These are phyloP conservation scores for Solanum arcanum DNA, from an alignment of 257 asterid species.

Conservation along the genomic window DNA sequence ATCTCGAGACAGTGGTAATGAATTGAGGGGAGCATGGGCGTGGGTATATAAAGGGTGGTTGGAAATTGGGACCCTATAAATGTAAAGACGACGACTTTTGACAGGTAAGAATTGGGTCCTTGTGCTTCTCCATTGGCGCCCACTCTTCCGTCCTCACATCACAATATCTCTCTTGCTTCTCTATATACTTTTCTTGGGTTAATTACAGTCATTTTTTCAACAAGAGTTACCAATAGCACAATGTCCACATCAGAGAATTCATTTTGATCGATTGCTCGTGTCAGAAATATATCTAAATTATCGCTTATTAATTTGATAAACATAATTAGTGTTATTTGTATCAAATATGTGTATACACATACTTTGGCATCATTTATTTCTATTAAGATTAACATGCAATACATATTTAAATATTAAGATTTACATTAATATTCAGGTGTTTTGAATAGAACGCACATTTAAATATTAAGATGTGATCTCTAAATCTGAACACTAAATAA, in stretches of 20 bases:
- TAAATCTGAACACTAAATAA: no score
- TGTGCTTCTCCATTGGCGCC: neutral
- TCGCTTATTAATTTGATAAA: no score
- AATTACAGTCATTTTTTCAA: neutral
- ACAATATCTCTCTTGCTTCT: neutral
- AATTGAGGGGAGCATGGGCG: constrained; percentile 5
- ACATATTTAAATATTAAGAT: no score
- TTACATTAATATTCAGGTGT: accelerated
- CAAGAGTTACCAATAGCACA: neutral
- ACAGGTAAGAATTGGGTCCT: constrained; percentile 34
- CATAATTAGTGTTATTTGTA: no score
- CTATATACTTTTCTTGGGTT: neutral
- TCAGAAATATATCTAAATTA: no score
- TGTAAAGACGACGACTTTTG: constrained; percentile 35
- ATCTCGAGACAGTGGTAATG: neutral
- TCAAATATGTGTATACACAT: no score
- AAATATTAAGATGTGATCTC: accelerated
- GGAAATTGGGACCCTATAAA: constrained; percentile 22
- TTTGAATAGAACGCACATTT: no score
- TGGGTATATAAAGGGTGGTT: constrained; percentile 16
- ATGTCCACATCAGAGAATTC: neutral
- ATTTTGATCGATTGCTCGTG: neutral
- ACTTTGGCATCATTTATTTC: no score
- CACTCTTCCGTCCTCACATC: neutral
- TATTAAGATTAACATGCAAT: no score